Base-by-base conservation (phyloP, 1,139 yeast species). In the Hyphopichia wangnamkhiaoensis region DNA sequence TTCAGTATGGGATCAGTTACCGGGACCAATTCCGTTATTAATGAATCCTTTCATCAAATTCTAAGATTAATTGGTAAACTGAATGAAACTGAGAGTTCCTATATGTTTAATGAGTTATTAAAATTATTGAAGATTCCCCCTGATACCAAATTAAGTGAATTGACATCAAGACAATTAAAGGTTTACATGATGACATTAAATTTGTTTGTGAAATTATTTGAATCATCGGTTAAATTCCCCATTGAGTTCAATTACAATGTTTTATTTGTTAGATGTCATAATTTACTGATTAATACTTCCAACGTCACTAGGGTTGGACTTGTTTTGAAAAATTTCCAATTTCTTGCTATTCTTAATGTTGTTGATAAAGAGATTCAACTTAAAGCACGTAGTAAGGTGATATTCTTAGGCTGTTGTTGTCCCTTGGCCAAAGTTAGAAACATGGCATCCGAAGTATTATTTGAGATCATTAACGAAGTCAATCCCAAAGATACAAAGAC, bases 1-100 rank as follows among this genome's bases (percentile, higher is more conserved):
- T 71, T 74, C 44, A 72, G 82, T n/a, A 71, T 74, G 8, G 94
- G 90, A 2, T 84, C 89, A 0, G 47, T 70, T 9, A 74, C 79
- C 19, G 82, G 86, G 0, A 70, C 79, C 10, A 76, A 74, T 35
- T 49, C 59, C 1, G 68, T 79, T 13, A 65, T 82, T 4, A 69
- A 72, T 28, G 55, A 61, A 4, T 67, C 84, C 0, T 61, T 80
- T 18, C 60, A 58, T 16, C 58, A 73, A 3, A 65, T 83, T 32
- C 48, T 79, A 5, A 42, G 28, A 0, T 71, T 68, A 48, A 56
- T 69, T 18, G 52, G 58, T 20, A 37, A 38, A 1, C 34, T 53
- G 8, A 44, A 43, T 5, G 48, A 48, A 4, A 29, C 33, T 2
- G 39, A 51, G 7, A 43, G 39, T 33, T 44, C 17, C 6, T 33